phyloP scores from a whole-genome alignment of 345 rosid species.

The Hirschfeldia incana region DNA sequence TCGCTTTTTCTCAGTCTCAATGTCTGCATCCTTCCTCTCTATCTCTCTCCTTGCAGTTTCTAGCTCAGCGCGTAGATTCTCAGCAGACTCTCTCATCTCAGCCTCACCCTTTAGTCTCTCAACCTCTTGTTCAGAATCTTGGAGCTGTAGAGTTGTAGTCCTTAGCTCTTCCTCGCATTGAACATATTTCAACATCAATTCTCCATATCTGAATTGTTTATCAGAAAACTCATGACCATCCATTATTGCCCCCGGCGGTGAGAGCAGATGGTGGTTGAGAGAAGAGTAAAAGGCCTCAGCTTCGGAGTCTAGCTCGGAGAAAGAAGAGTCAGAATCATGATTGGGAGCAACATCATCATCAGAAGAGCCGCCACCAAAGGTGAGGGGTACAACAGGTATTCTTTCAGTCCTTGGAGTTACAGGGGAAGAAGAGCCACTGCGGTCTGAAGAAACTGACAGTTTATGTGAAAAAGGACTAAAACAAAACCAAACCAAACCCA shows the following conservation, averaged over 20 bases:
- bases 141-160: slow-evolving; percentile 47
- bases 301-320: slow-evolving; percentile 70
- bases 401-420: slow-evolving; percentile 47
- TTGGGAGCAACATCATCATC: slow-evolving; percentile 36
- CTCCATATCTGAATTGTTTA: slow-evolving; percentile 44
- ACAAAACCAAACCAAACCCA: not conserved
- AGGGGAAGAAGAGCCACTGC: slow-evolving; percentile 42
- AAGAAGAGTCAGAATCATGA: slow-evolving; percentile 65
- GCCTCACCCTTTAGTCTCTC: slow-evolving; percentile 49
- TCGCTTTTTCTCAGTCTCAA: slow-evolving; percentile 42
- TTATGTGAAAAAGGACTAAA: slow-evolving; percentile 2
- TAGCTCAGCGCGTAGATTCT: slow-evolving; percentile 36
- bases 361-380: slow-evolving; percentile 52
- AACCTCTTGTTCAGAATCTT: slow-evolving; percentile 60
- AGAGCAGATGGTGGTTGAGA: slow-evolving; percentile 43
- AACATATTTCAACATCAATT: slow-evolving; percentile 34
- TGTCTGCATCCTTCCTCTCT: slow-evolving; percentile 31
- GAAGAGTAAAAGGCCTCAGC: slow-evolving; percentile 66
- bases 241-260: slow-evolving; percentile 31
- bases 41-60: slow-evolving; percentile 39
- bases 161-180: slow-evolving; percentile 54
- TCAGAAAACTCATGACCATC: slow-evolving; percentile 31
- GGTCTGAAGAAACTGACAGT: slow-evolving; percentile 44
- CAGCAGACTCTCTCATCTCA: slow-evolving; percentile 37
- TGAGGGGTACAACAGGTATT: slow-evolving; percentile 51